Base-by-base conservation (phyloP, 2,329 filamentous ascomycete species). In the Aspergillus eucalypticola region DNA sequence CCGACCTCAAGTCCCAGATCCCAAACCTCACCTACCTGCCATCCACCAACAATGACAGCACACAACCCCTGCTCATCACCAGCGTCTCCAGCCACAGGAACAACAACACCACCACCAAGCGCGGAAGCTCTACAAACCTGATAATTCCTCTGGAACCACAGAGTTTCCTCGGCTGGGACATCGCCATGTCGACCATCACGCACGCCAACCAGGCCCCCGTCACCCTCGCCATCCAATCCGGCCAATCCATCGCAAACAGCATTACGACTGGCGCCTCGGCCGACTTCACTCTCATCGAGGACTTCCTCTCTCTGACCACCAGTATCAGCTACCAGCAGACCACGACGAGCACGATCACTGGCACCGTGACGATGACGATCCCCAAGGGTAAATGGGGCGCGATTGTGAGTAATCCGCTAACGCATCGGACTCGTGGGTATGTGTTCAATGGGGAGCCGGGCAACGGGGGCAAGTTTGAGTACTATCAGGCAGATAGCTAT, bases 331-430 rank as follows among this genome's bases (percentile, higher is more conserved):
- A 63, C 46, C 17, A 38, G 15, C 8, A 61, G 2, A 64, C 62
- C 0, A 48, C 48, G 19, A 66, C 64, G 8, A 59, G 51, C 38
- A 52, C 62, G 2, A 50, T 66, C 5, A 64, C 64, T 17, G 64
- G 62, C 38, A 66, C 64, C 39, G 64, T 60, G 10, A 64, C 64
- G 15, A 63, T 64, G 64, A 66, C 64, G 2, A 66, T 66, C 23
- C 64, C 64, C 4, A 55, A 61, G 32, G 58, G 58, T 54, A 59
- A 27, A 56, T 66, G 62, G 62, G 64, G 64, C 8, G 60, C 62
- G 3, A 63, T 66, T 39, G 58, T 66, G 6, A 66, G 64, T 49
- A 66, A 66, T 51, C 64, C 64, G 0, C 25, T 61, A 32, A 66
- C 64, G 19, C 52, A 63, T 27, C 64, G 64, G 10, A 56, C 54